Percentiles rank a stretch among this genome's conserved stretches.
Conservation (phyloP, 192 early-diverging fungal species). For the Linnemannia elongata region DNA sequence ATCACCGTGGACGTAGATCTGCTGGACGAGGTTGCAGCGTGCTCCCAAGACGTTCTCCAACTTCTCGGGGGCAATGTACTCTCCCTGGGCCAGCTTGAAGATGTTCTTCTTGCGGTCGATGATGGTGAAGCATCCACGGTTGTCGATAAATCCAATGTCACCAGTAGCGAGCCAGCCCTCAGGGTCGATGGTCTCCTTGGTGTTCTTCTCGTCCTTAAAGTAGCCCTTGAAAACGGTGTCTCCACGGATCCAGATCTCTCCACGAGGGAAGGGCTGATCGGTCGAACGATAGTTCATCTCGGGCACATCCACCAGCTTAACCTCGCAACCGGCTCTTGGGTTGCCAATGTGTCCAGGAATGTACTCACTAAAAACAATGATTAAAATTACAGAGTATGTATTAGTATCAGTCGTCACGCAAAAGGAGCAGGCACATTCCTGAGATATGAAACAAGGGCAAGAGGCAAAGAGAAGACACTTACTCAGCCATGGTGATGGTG, state of each 20-base stretch:
- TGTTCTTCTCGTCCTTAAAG: slow-evolving; percentile 87
- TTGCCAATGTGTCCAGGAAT: slow-evolving; percentile 76
- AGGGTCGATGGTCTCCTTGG: slow-evolving; percentile 78
- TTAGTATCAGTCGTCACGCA: too few species aligned
- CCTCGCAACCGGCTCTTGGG: slow-evolving; percentile 72
- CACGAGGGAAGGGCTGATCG: slow-evolving; percentile 83
- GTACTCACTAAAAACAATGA: slow-evolving; percentile 61
- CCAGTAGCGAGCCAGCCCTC: slow-evolving; percentile 95
- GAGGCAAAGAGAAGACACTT: background rate
- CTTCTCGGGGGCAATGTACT: slow-evolving; percentile 95
- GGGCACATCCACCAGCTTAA: slow-evolving; percentile 91
- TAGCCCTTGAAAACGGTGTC: slow-evolving; percentile 82
- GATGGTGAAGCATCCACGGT: slow-evolving; percentile 78
- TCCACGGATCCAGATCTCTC: slow-evolving; percentile 91
- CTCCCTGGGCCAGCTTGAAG: slow-evolving; percentile 83
- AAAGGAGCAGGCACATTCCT: too few species aligned
- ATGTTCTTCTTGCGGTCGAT: slow-evolving; percentile 90
- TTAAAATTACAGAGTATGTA: background rate
- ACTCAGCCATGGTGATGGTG: slow-evolving; percentile 48
- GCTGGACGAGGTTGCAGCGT: slow-evolving; percentile 58
- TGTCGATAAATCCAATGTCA: slow-evolving; percentile 82
- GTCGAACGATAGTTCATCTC: slow-evolving; percentile 86
- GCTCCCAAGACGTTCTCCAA: slow-evolving; percentile 75
- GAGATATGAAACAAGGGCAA: too few species aligned
- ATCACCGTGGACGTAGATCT: slow-evolving; percentile 71